Base-by-base conservation (phyloP, 495 filamentous ascomycete species). In the Hypoxylon cercidicola region DNA sequence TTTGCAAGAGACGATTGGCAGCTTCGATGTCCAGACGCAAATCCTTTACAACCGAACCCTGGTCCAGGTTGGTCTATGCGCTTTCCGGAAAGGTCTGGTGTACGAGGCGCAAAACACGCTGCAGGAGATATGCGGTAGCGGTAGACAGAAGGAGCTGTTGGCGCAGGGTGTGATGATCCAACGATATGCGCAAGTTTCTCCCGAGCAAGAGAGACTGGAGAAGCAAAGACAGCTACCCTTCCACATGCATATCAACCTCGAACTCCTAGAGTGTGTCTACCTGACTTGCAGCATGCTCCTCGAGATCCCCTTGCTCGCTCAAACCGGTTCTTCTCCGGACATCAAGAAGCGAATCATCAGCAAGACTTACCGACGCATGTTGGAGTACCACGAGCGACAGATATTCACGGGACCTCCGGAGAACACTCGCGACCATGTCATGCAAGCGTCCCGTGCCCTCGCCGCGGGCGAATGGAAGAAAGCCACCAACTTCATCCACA, bases 211-310 rank as follows among this genome's bases (percentile, higher is more conserved):
- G 78, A 89, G 94, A 62, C 85, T 98, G 20, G 95, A 99, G 77
- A 88, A 93, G 64, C 95, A 98, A 76, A 88, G 95, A 61, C 95
- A 98, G 79, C 84, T 99, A 60, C 95, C 95, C 41, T 99, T 99
- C 87, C 95, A 99, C 81, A 97, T 97, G 92, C 95, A 99, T 84
- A 98, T 99, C 83, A 99, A 99, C 82, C 85, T 99, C 18, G 95
- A 99, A 71, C 86, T 99, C 25, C 87, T 99, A 3, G 95, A 99
- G 77, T 98, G 94, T 72, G 93, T 97, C 60, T 99, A 99, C 78
- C 88, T 99, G 44, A 97, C 95, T 56, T 97, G 93, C 77, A 96
- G 91, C 81, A 98, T 98, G 95, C 88, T 99, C 60, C 85, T 99
- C 45, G 95, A 99, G 81, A 97, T 99, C 62, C 95, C 95, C 11